Evolutionary conservation across 164 flowering plant species (phyloP).

Genomic region (Annona squamosa): DNA sequence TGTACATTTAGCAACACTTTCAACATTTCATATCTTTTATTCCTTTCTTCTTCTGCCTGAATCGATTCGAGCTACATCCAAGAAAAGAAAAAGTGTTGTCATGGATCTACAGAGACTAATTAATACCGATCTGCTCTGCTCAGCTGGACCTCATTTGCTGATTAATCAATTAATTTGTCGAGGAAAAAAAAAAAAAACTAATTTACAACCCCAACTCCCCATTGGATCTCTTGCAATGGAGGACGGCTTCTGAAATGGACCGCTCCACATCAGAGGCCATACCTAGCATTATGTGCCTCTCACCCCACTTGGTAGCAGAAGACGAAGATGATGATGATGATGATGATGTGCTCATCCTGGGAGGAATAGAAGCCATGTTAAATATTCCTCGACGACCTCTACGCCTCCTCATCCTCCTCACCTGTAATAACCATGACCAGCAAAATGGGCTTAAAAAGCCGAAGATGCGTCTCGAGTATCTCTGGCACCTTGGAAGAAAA

Average conservation of each 20-base stretch:
- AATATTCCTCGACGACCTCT: neutral
- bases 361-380: slow-evolving; percentile 8
- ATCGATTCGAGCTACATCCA: too few species aligned
- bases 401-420: neutral
- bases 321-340: neutral
- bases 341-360: slow-evolving; percentile 8
- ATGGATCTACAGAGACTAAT: too few species aligned
- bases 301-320: slow-evolving; percentile 16
- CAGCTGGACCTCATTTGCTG: too few species aligned
- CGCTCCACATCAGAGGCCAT: slow-evolving; percentile 27
- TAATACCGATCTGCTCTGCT: too few species aligned
- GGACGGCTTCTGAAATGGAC: slow-evolving; percentile 59
- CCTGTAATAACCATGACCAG: slow-evolving; percentile 6
- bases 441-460: slow-evolving; percentile 20
- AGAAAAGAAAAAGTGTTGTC: too few species aligned
- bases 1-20: too few species aligned
- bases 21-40: too few species aligned
- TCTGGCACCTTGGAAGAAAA: slow-evolving; percentile 35
- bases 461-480: slow-evolving; percentile 19
- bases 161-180: neutral
- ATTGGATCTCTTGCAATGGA: slow-evolving; percentile 65
- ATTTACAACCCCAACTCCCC: slow-evolving; percentile 17
- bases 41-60: too few species aligned
- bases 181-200: neutral
- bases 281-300: neutral